Evolutionary conservation across 1,139 yeast genomes (phyloP).

Genomic region (Yamadazyma taylorii): DNA sequence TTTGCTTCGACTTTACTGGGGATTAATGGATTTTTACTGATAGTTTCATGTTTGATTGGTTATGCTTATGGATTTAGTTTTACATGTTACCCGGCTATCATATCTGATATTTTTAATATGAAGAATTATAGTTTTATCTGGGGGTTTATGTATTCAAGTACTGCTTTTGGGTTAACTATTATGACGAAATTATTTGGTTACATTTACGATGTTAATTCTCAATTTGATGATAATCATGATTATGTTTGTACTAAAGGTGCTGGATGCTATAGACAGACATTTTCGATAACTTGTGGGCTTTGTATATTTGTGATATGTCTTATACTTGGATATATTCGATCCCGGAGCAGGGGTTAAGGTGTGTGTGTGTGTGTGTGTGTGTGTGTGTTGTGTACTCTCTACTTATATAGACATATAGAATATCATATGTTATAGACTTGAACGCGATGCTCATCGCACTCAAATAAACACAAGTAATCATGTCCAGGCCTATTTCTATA

Average conservation of each 20-base stretch:
- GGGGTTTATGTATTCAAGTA: conserved; percentile 70
- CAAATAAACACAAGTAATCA: background rate
- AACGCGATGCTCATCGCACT: background rate
- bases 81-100: conserved; percentile 78
- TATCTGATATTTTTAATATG: conserved; percentile 77
- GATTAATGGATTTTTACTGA: conserved; percentile 35
- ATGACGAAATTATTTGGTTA: conserved; percentile 43
- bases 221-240: conserved; percentile 34
- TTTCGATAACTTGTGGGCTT: conserved; percentile 31
- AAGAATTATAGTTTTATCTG: conserved; percentile 73
- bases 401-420: too few species aligned
- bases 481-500: conserved; percentile 13
- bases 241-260: conserved; percentile 40
- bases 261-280: conserved; percentile 39
- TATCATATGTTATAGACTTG: too few species aligned
- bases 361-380: too few species aligned
- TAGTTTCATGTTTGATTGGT: conserved; percentile 65
- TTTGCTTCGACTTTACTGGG: conserved; percentile 25
- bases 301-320: conserved; percentile 25
- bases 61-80: conserved; percentile 78
- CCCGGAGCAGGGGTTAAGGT: background rate
- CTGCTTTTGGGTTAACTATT: conserved; percentile 38
- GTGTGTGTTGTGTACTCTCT: too few species aligned
- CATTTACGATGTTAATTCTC: conserved; percentile 32
- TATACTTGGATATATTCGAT: conserved; percentile 25